Evolutionary conservation across 257 asterid species (phyloP).

Genomic region (Primulina eburnea): DNA sequence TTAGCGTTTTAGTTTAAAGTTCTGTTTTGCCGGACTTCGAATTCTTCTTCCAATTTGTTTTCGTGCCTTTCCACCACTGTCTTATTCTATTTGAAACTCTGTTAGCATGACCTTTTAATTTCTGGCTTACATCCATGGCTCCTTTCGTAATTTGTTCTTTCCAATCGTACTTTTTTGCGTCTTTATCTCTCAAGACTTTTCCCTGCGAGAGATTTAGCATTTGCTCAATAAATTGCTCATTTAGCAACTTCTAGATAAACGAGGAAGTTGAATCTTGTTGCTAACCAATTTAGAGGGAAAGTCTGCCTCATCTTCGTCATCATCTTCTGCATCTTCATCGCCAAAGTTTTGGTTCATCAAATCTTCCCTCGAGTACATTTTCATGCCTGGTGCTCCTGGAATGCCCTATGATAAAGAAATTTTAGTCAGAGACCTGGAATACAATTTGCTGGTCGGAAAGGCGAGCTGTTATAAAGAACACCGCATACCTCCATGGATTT

Average conservation of each 20-base stretch:
- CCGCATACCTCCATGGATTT: slow-evolving; percentile 83
- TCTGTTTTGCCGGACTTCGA: slow-evolving; percentile 51
- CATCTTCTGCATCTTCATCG: slow-evolving; percentile 63
- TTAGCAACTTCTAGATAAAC: background rate
- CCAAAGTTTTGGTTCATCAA: slow-evolving; percentile 80
- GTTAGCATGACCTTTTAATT: slow-evolving; percentile 46
- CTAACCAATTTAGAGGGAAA: slow-evolving; percentile 69
- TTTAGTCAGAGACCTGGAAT: background rate
- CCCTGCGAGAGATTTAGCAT: slow-evolving; percentile 42
- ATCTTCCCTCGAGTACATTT: slow-evolving; percentile 94
- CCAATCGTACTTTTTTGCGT: slow-evolving; percentile 53
- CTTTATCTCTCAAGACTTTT: slow-evolving; percentile 53
- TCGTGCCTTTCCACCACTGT: slow-evolving; percentile 68
- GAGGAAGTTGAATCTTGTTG: slow-evolving; percentile 6
- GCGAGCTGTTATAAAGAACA: background rate
- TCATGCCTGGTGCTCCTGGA: slow-evolving; percentile 96
- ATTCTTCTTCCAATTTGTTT: slow-evolving; percentile 34
- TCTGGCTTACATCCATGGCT: slow-evolving; percentile 48
- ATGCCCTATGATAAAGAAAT: slow-evolving; percentile 51
- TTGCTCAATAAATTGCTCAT: background rate
- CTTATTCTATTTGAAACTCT: slow-evolving; percentile 45
- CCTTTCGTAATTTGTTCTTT: slow-evolving; percentile 47
- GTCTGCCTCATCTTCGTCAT: slow-evolving; percentile 57
- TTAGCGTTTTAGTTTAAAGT: slow-evolving; percentile 36
- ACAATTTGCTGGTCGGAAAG: background rate